phyloP scores from a whole-genome alignment of 2,329 filamentous ascomycete genomes.

The Hypoxylon sp. region DNA sequence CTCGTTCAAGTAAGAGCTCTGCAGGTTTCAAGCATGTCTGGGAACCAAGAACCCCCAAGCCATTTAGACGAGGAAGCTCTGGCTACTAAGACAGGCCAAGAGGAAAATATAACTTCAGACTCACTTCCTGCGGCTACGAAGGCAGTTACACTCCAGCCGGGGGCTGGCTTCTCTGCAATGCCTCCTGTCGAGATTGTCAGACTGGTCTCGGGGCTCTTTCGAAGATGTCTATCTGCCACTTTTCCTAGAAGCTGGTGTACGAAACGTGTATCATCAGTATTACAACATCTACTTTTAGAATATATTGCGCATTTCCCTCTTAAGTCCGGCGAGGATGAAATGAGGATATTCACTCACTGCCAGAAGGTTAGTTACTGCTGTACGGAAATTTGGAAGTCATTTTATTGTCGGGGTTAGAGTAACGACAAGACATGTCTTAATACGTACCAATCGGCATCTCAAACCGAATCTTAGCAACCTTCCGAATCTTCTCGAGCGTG shows the following conservation, averaged over 20 bases:
- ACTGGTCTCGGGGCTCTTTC: conserved; percentile 40
- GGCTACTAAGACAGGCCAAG: not conserved
- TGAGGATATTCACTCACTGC: not conserved
- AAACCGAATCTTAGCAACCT: conserved; percentile 53
- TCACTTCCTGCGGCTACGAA: conserved; percentile 44
- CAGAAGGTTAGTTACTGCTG: not conserved
- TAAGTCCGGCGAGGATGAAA: not conserved
- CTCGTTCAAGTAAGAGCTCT: not conserved
- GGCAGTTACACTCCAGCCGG: conserved; percentile 47
- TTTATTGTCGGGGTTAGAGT: not conserved
- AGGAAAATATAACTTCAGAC: not conserved
- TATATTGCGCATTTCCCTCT: not conserved
- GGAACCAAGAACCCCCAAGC: not conserved
- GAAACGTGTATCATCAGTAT: not conserved
- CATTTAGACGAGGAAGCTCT: not conserved
- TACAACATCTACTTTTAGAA: not conserved
- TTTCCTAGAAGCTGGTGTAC: conserved; percentile 53
- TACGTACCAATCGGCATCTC: conserved; percentile 48
- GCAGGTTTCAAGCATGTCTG: not conserved
- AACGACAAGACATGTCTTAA: not conserved
- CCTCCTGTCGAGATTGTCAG: conserved; percentile 49
- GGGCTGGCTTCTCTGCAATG: conserved; percentile 44
- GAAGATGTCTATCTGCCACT: conserved; percentile 51
- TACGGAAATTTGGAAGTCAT: not conserved
- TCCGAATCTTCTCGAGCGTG: conserved; percentile 48